Evolutionary conservation across 371 early-diverging fungal genomes (phyloP).

Genomic region (Rhizopus delemar): DNA sequence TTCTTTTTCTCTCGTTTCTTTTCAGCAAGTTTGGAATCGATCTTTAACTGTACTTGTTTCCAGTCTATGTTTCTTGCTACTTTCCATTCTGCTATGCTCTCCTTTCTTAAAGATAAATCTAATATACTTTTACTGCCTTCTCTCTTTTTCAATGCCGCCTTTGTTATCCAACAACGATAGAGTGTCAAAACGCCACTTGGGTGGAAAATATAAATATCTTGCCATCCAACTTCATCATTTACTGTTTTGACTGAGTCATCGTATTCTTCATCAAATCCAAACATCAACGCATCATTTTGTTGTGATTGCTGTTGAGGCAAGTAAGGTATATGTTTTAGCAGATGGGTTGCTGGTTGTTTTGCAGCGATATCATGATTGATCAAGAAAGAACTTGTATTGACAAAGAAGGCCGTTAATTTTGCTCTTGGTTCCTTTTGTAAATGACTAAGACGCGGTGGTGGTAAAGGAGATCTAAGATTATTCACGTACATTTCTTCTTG

Average conservation of each 20-base stretch:
- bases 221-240: conserved; percentile 52
- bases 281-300: conserved; percentile 40
- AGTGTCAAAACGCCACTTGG: conserved; percentile 59
- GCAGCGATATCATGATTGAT: background rate
- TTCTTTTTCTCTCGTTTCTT: conserved; percentile 10
- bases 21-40: background rate
- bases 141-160: conserved; percentile 48
- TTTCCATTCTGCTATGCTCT: conserved; percentile 64
- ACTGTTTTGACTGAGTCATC: conserved; percentile 37
- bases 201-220: conserved; percentile 62
- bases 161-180: conserved; percentile 62
- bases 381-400: conserved; percentile 33
- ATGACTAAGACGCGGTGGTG: background rate
- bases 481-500: conserved; percentile 18
- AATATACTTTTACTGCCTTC: conserved; percentile 51
- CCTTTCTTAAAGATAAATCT: conserved; percentile 54
- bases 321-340: conserved; percentile 30
- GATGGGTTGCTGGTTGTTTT: conserved; percentile 10
- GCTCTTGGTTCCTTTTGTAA: conserved; percentile 28
- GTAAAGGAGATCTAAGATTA: conserved; percentile 8
- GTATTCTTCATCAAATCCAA: conserved; percentile 58
- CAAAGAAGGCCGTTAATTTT: conserved; percentile 41
- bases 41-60: conserved; percentile 33
- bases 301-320: conserved; percentile 19
- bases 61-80: conserved; percentile 55